These are phyloP conservation scores for Saccharomycopsis selenospora DNA, from an alignment of 805 yeast species.

Conservation along the genomic window DNA sequence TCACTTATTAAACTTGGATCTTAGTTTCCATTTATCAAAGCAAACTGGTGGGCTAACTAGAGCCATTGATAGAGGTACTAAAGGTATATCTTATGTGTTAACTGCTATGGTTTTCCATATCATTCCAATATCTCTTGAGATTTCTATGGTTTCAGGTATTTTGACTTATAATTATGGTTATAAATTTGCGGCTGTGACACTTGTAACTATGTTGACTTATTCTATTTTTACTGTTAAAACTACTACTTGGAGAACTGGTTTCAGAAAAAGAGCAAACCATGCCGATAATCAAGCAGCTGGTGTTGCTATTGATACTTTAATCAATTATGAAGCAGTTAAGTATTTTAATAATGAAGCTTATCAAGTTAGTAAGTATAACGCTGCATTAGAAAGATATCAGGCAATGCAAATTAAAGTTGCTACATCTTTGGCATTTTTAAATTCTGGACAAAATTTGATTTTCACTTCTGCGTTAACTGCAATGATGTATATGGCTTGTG, in stretches of 20 bases:
- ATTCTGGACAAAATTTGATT: slow-evolving; percentile 72
- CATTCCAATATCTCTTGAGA: slow-evolving; percentile 86
- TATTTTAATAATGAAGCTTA: slow-evolving; percentile 84
- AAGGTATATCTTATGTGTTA: slow-evolving; percentile 89
- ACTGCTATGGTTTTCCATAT: slow-evolving; percentile 98
- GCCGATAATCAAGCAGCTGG: slow-evolving; percentile 97
- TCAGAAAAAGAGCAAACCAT: slow-evolving; percentile 79
- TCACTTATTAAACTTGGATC: slow-evolving; percentile 76
- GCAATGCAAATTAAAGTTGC: slow-evolving; percentile 67
- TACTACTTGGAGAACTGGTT: slow-evolving; percentile 93
- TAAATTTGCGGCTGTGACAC: slow-evolving; percentile 82
- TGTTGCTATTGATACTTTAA: slow-evolving; percentile 87
- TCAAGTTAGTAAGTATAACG: slow-evolving; percentile 75
- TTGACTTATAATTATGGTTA: slow-evolving; percentile 88
- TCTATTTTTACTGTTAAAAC: slow-evolving; percentile 82
- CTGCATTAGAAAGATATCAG: slow-evolving; percentile 67
- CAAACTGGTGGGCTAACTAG: slow-evolving; percentile 96
- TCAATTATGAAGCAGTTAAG: slow-evolving; percentile 91
- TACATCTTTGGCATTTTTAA: slow-evolving; percentile 70
- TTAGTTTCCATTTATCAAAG: slow-evolving; percentile 80
- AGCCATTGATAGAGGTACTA: slow-evolving; percentile 96
- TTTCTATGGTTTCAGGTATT: slow-evolving; percentile 87
- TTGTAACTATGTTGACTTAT: slow-evolving; percentile 83
- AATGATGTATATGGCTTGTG: slow-evolving; percentile 98
- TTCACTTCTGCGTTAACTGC: slow-evolving; percentile 86